These are phyloP conservation scores for Anastatica hierochuntica DNA, from an alignment of 345 rosid species.

Conservation along the genomic window DNA sequence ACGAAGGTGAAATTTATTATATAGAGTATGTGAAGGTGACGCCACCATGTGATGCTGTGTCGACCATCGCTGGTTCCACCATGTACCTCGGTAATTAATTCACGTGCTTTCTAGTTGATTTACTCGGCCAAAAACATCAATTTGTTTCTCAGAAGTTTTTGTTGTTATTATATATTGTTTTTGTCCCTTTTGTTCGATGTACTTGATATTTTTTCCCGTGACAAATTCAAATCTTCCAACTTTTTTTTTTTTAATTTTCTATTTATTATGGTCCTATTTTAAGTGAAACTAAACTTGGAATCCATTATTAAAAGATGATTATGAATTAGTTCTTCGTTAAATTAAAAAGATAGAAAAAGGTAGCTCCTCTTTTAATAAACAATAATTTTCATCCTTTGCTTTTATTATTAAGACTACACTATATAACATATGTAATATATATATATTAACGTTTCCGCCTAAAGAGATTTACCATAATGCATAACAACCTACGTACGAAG, in stretches of 20 bases:
- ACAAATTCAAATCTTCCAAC: not conserved
- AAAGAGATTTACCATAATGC: too few species aligned
- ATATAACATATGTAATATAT: too few species aligned
- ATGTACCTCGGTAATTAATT: conserved; percentile 11
- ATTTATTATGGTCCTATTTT: too few species aligned
- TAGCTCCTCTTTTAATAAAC: too few species aligned
- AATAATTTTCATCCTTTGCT: too few species aligned
- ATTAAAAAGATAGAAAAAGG: too few species aligned
- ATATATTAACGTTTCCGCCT: too few species aligned
- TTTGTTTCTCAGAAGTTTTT: not conserved
- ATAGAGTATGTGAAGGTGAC: not conserved
- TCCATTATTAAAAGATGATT: too few species aligned
- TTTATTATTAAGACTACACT: too few species aligned
- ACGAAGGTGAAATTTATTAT: not conserved
- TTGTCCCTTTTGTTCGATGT: conserved; percentile 11
- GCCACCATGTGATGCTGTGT: conserved; percentile 1
- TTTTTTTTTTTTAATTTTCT: not conserved
- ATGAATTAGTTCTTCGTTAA: too few species aligned
- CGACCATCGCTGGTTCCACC: conserved; percentile 12
- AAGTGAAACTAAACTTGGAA: not conserved
- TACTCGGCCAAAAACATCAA: not conserved
- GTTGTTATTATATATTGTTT: conserved; percentile 14
- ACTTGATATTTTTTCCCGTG: conserved; percentile 14
- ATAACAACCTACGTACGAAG: too few species aligned
- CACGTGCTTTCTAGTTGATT: conserved; percentile 15